Conservation (phyloP, 768 basidiomycete genomes). For the Termitomyces sp. region DNA sequence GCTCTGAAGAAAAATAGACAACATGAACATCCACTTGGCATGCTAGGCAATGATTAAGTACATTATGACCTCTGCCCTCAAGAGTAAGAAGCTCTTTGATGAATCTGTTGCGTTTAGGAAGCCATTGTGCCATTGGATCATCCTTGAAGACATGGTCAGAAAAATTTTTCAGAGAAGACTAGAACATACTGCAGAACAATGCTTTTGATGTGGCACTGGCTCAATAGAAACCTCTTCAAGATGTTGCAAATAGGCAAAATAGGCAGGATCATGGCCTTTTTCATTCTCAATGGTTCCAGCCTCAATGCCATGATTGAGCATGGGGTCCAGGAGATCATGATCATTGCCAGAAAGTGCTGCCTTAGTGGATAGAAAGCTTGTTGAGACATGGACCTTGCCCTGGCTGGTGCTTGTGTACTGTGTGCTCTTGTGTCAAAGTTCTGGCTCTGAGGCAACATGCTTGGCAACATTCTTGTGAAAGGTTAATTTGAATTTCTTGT, state of each 20-base stretch:
- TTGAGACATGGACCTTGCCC: background rate
- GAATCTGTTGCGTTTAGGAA: conserved; percentile 4
- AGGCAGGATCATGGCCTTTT: too few species aligned
- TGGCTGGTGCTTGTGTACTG: too few species aligned
- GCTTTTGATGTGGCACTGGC: background rate
- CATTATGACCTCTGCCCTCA: too few species aligned
- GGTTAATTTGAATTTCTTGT: conserved; percentile 1
- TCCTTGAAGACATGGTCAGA: too few species aligned
- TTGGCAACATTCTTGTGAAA: background rate
- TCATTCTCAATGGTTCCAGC: too few species aligned
- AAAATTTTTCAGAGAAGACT: background rate
- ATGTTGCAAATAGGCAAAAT: conserved; percentile 4
- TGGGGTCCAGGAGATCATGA: too few species aligned
- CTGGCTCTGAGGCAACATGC: background rate
- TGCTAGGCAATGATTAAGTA: background rate
- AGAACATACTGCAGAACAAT: background rate
- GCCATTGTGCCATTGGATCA: conserved; percentile 5
- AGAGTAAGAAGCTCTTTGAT: conserved; percentile 12
- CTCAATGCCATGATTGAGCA: background rate
- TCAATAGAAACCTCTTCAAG: background rate
- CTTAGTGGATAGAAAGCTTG: background rate
- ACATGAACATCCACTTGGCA: background rate
- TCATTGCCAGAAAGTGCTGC: too few species aligned
- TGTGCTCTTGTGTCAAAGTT: background rate
- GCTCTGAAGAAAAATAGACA: too few species aligned